A percentile compares a stretch with the other conserved stretches of the same genome.
These are phyloP conservation scores for Fusarium haematococcum DNA, from an alignment of 2,329 filamentous ascomycete genomes.

Conservation along the genomic window DNA sequence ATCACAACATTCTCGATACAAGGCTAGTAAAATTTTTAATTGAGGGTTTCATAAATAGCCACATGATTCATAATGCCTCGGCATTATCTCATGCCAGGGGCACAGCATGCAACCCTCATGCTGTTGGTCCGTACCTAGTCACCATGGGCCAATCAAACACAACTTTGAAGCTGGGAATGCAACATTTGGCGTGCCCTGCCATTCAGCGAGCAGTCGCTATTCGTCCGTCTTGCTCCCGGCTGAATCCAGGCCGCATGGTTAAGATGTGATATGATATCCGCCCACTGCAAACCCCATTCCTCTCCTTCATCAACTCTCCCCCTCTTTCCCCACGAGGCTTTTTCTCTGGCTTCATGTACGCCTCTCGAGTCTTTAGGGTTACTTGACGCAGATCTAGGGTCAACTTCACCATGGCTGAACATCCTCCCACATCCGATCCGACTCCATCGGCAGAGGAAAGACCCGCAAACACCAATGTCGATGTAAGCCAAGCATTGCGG, in stretches of 20 bases:
- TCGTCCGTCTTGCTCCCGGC: not conserved
- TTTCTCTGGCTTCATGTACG: not conserved
- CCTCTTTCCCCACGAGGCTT: not conserved
- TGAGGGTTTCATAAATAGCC: not conserved
- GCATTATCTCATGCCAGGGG: not conserved
- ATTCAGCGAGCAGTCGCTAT: not conserved
- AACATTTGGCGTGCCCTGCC: not conserved
- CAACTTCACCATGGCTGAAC: not conserved
- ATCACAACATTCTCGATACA: not conserved
- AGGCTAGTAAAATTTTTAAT: not conserved
- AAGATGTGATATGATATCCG: not conserved
- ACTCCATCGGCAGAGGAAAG: not conserved
- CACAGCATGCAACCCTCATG: constrained; percentile 3
- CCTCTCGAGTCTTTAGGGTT: not conserved
- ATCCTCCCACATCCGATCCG: not conserved
- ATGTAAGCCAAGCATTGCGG: not conserved
- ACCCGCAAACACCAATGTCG: not conserved
- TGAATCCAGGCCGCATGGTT: not conserved
- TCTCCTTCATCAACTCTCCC: not conserved
- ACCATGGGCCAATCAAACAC: not conserved
- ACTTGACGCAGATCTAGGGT: not conserved
- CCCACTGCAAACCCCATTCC: not conserved
- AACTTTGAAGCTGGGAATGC: not conserved
- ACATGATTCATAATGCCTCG: not conserved
- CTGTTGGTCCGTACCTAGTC: not conserved